Conservation (phyloP, 768 basidiomycete genomes). For the Lanmaoa rubissima region DNA sequence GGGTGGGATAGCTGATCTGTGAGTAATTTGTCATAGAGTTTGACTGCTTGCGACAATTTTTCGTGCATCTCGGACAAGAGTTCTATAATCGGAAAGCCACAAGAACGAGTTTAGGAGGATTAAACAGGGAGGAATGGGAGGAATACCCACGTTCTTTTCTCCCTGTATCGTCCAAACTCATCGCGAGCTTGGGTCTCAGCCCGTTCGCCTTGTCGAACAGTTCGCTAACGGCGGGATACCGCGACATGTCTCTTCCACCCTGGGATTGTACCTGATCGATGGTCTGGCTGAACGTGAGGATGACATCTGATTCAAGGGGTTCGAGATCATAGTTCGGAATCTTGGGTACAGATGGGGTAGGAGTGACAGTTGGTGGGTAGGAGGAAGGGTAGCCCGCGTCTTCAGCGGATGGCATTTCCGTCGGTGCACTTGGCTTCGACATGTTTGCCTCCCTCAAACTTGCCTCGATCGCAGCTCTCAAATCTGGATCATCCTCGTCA, state of each 20-base stretch:
- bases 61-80: slow-evolving; percentile 92
- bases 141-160: slow-evolving; percentile 75
- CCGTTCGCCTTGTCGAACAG: slow-evolving; percentile 80
- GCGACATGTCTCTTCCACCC: slow-evolving; percentile 72
- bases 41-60: slow-evolving; percentile 89
- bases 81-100: slow-evolving; percentile 43
- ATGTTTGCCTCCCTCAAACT: slow-evolving; percentile 83
- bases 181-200: slow-evolving; percentile 76
- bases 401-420: slow-evolving; percentile 55
- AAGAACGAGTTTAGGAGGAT: background rate
- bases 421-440: slow-evolving; percentile 76
- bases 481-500: slow-evolving; percentile 89
- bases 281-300: slow-evolving; percentile 89
- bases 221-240: slow-evolving; percentile 82
- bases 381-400: slow-evolving; percentile 46
- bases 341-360: slow-evolving; percentile 44
- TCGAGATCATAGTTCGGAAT: slow-evolving; percentile 79
- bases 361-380: slow-evolving; percentile 40
- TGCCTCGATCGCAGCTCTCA: slow-evolving; percentile 93
- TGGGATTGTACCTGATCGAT: slow-evolving; percentile 80
- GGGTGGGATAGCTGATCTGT: slow-evolving; percentile 80
- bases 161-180: slow-evolving; percentile 80
- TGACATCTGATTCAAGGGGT: slow-evolving; percentile 78
- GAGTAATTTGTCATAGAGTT: slow-evolving; percentile 84
- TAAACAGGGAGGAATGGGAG: background rate